A percentile compares a stretch with the other conserved stretches of the same genome.
Conservation (phyloP, 768 basidiomycete genomes). For the Mycena venus region DNA sequence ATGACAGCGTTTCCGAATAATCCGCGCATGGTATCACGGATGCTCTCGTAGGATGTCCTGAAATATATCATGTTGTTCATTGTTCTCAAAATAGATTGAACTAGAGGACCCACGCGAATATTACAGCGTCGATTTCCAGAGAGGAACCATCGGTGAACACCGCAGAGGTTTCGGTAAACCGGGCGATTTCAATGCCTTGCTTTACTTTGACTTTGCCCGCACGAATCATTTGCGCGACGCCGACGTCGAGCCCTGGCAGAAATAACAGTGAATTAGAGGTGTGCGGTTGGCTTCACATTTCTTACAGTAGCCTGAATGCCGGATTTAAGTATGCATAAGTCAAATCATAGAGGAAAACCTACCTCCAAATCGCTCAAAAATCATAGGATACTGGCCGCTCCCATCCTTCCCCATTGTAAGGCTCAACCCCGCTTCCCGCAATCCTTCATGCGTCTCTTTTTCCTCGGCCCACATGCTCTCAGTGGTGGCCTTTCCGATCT, state of each 20-base stretch:
- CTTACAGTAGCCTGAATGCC: conserved; percentile 16
- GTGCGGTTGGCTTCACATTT: no score
- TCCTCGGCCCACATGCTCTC: conserved; percentile 17
- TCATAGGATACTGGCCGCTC: conserved; percentile 11
- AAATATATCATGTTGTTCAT: neutral
- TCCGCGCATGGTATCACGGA: conserved; percentile 36
- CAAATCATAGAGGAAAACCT: neutral
- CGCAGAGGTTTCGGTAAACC: conserved; percentile 49
- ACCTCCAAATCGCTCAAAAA: conserved; percentile 25
- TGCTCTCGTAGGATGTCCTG: conserved; percentile 45
- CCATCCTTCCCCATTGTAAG: conserved; percentile 15
- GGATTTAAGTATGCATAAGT: neutral
- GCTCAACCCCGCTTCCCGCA: conserved; percentile 5
- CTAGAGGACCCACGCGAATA: conserved; percentile 53
- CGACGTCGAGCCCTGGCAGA: conserved; percentile 55
- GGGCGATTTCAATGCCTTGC: conserved; percentile 60
- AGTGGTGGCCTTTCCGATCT: conserved; percentile 18
- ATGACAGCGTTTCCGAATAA: conserved; percentile 44
- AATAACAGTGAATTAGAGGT: neutral
- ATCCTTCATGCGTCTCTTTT: conserved; percentile 3
- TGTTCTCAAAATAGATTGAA: no score
- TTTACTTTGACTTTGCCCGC: conserved; percentile 71
- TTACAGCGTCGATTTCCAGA: conserved; percentile 58
- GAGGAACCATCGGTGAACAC: conserved; percentile 55
- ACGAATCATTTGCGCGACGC: conserved; percentile 62